These are phyloP conservation scores for Mortierella sp. DNA, from an alignment of 371 early-diverging fungal genomes.

Conservation along the genomic window DNA sequence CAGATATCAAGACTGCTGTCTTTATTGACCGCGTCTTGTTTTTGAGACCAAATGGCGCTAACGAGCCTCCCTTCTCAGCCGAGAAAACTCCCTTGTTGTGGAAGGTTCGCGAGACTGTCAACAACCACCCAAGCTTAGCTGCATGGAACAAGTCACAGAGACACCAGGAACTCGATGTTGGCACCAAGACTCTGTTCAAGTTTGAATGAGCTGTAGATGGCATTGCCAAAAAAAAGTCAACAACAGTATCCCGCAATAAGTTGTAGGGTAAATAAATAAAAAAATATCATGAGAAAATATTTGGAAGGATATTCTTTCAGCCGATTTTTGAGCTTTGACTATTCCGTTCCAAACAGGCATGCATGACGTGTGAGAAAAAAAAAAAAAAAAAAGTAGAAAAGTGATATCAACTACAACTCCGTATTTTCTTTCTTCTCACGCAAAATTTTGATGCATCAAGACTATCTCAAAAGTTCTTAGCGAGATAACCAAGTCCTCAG, in stretches of 20 bases:
- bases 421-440: no score
- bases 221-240: no score
- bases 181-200: constrained; percentile 3
- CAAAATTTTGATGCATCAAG: background rate
- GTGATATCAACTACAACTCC: no score
- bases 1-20: constrained; percentile 32
- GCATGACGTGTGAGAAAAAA: no score
- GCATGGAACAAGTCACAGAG: constrained; percentile 18
- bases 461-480: constrained; percentile 16
- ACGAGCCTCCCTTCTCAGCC: constrained; percentile 14
- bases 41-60: constrained; percentile 21
- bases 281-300: background rate
- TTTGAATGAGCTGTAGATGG: background rate
- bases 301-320: no score
- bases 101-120: constrained; percentile 36
- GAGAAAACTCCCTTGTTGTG: constrained; percentile 32
- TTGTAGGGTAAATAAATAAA: background rate
- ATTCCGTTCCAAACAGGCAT: no score
- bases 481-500: constrained; percentile 19
- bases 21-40: constrained; percentile 21
- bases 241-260: background rate
- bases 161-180: constrained; percentile 16
- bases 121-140: constrained; percentile 8
- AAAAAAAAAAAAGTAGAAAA: no score
- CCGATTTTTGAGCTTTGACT: no score